A percentile compares a stretch with the other conserved stretches of the same genome.
Conservation (phyloP, 2,329 filamentous ascomycete species). For the Phyllosticta capitalensis region DNA sequence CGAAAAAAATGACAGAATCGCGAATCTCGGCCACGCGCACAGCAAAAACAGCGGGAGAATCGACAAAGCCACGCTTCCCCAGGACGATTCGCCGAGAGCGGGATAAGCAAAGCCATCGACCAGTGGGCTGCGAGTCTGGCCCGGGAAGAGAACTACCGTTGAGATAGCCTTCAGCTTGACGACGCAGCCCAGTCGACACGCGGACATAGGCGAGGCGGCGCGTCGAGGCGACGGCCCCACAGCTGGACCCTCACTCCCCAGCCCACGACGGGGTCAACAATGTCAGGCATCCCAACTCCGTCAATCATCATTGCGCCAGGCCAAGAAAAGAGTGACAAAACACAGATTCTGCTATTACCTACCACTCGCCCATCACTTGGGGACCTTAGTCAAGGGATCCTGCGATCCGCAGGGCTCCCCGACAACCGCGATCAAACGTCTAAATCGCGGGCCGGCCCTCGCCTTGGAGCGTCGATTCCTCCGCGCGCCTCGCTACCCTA, state of each 20-base stretch:
- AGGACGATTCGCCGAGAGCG: background rate
- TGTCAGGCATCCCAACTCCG: background rate
- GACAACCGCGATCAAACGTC: background rate
- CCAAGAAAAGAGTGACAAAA: background rate
- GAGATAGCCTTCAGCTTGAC: background rate
- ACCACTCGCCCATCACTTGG: background rate
- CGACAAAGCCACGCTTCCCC: background rate
- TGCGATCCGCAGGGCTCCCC: background rate
- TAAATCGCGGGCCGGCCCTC: background rate
- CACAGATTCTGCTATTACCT: no score
- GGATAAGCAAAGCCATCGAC: background rate
- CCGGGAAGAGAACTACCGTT: background rate
- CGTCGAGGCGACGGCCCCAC: background rate
- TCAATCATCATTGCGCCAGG: background rate
- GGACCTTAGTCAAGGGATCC: background rate
- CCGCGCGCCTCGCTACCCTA: background rate
- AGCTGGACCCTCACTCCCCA: background rate
- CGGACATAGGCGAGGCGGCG: background rate
- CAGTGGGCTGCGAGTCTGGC: background rate
- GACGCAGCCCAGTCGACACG: background rate
- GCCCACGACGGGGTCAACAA: background rate
- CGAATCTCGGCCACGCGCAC: background rate
- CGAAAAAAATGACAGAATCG: background rate
- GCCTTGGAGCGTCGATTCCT: background rate
- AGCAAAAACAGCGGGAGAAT: background rate